Conservation (phyloP, 2,329 filamentous ascomycete genomes). For the Piedraia hortae region DNA sequence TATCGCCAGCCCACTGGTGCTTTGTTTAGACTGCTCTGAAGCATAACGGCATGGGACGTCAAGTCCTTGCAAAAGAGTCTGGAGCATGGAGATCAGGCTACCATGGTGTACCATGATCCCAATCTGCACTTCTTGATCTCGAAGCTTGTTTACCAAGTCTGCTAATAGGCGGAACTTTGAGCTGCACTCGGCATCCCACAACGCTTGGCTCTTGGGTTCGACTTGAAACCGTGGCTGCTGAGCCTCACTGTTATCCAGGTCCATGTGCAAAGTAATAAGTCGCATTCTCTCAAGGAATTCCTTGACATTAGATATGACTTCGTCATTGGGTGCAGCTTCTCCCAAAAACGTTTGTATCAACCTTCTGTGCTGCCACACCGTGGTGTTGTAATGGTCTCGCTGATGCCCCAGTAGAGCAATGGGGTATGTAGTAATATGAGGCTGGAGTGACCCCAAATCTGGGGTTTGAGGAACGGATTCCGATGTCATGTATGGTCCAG, state of each 20-base stretch:
- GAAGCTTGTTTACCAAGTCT: slow-evolving; percentile 9
- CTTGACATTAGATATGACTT: slow-evolving; percentile 5
- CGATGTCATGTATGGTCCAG: slow-evolving; percentile 1
- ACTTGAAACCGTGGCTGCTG: slow-evolving; percentile 9
- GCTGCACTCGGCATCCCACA: slow-evolving; percentile 13
- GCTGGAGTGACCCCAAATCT: slow-evolving; percentile 1
- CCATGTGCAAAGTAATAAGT: slow-evolving; percentile 10
- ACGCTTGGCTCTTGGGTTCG: slow-evolving; percentile 7
- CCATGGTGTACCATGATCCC: slow-evolving; percentile 10
- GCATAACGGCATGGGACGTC: slow-evolving; percentile 4
- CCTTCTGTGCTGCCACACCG: slow-evolving; percentile 5
- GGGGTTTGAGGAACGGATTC: slow-evolving; percentile 1
- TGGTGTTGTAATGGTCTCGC: slow-evolving; percentile 9
- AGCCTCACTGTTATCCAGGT: slow-evolving; percentile 12
- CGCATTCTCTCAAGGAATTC: slow-evolving; percentile 8
- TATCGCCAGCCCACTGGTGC: too few relatives aligned
- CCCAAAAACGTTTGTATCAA: slow-evolving; percentile 8
- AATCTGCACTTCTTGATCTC: slow-evolving; percentile 7
- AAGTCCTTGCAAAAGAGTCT: slow-evolving; percentile 10
- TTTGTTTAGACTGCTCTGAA: too few relatives aligned
- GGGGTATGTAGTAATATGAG: slow-evolving; percentile 2
- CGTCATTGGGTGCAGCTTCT: slow-evolving; percentile 2
- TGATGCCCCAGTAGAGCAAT: slow-evolving; percentile 9
- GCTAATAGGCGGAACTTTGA: slow-evolving; percentile 14
- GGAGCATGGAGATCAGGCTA: slow-evolving; percentile 10